Base-by-base conservation (phyloP, 1,284 basidiomycete genomes). In the Sanghuangporus baumii region DNA sequence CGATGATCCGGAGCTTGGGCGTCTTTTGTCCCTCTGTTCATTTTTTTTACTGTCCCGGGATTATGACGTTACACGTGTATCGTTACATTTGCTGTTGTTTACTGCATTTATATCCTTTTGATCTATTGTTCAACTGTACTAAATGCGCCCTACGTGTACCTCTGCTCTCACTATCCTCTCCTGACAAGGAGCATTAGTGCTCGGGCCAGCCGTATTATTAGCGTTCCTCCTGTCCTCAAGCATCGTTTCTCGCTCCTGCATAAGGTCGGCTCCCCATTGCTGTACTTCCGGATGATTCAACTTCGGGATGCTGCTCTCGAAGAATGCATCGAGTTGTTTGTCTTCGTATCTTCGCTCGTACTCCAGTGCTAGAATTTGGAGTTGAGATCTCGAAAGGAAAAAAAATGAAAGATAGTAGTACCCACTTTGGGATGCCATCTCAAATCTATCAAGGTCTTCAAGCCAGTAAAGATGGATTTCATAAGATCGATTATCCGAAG, bases 361-460 rank as follows among this genome's bases (percentile, higher is more conserved):
- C 72, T 93, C 91, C 0, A 79, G 74, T 0, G 90, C 90, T 91
- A 48, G 34, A 40, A 36, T 31, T 38, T n/a, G 23, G 60, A 36
- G 20, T 18, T 20, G 38, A n/a, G 18, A 38, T 26, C 46, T 18
- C 54, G 51, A 36, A 8, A 40, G 18, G 5, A 38, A 26, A 18
- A 26, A 18, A 46, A 1, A 18, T 46, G 16, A 46, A n/a, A n/a
- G 8, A n/a, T 6, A n/a, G 43, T n/a, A 16, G 16, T 52, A 64
- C 67, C 20, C 68, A 86, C 89, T 89, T 81, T 93, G 91, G 0
- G 91, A 78, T 2, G 92, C 91, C 82, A 99, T 90, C 74, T 99
- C 96, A 65, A 98, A 88, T 11, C 94, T 81, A 73, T 99, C 96
- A 11, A 98, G 81, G 73, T 99, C 90, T 92, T 60, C 1, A 9